phyloP scores from a whole-genome alignment of 2,329 filamentous ascomycete genomes.

The Xylaria sp. region DNA sequence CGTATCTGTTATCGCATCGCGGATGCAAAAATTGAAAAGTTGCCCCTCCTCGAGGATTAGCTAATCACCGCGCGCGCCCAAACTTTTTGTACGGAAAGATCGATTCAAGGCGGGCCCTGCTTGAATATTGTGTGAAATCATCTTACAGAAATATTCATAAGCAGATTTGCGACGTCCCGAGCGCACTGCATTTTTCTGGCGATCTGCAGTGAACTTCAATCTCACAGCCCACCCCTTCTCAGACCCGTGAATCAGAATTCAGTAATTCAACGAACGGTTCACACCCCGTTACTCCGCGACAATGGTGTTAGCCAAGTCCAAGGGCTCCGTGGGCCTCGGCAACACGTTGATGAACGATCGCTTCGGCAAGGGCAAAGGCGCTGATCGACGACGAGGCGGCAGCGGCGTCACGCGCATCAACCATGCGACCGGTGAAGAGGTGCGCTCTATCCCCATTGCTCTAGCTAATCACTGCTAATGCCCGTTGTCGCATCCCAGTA shows the following conservation, averaged over 20 bases:
- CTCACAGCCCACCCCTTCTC: neutral
- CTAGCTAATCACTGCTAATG: neutral
- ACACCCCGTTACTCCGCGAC: constrained; percentile 26
- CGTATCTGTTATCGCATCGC: constrained; percentile 5
- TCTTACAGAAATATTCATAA: neutral
- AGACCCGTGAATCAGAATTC: neutral
- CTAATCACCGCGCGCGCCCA: neutral
- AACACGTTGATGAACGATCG: constrained; percentile 98
- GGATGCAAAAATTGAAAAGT: neutral
- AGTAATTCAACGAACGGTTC: neutral
- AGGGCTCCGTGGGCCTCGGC: constrained; percentile 89
- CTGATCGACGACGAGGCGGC: constrained; percentile 66
- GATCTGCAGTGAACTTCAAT: neutral
- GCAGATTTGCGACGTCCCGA: neutral
- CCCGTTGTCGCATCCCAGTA: constrained; percentile 49
- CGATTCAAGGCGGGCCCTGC: neutral
- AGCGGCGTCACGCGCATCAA: constrained; percentile 59
- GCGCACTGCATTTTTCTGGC: neutral
- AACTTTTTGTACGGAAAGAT: neutral
- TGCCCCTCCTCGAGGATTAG: neutral
- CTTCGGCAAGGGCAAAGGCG: constrained; percentile 87
- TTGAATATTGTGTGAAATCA: neutral
- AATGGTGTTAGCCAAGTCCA: constrained; percentile 76
- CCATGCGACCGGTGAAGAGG: constrained; percentile 72
- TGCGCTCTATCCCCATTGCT: constrained; percentile 30